Conservation (phyloP, 2,329 filamentous ascomycete species). For the Epichloe bromicola region DNA sequence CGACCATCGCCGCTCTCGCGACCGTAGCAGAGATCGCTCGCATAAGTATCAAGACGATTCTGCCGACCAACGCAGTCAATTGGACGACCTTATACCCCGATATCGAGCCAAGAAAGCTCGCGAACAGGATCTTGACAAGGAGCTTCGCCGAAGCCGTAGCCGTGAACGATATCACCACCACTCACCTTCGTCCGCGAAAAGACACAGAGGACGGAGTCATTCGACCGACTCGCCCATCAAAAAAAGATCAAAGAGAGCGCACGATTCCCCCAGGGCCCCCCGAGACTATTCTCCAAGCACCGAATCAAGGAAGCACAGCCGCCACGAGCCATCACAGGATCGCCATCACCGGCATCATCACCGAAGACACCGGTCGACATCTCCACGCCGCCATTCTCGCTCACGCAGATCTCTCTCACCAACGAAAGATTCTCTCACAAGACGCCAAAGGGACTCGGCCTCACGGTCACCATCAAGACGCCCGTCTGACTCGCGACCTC, state of each 20-base stretch:
- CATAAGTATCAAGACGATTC: slow-evolving; percentile 15
- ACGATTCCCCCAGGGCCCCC: slow-evolving; percentile 24
- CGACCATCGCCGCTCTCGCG: slow-evolving; percentile 25
- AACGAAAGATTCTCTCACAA: slow-evolving; percentile 10
- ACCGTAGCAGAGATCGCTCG: slow-evolving; percentile 23
- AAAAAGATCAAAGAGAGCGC: slow-evolving; percentile 26
- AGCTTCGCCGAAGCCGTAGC: slow-evolving; percentile 22
- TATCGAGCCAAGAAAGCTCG: slow-evolving; percentile 21
- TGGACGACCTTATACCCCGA: slow-evolving; percentile 25
- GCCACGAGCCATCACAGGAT: slow-evolving; percentile 19
- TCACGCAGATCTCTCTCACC: slow-evolving; percentile 17
- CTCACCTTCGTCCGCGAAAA: slow-evolving; percentile 27
- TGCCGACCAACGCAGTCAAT: slow-evolving; percentile 16
- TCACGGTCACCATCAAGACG: slow-evolving; percentile 14
- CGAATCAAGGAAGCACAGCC: slow-evolving; percentile 17
- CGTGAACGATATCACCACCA: slow-evolving; percentile 19
- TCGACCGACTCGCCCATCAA: slow-evolving; percentile 23
- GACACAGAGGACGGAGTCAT: slow-evolving; percentile 29
- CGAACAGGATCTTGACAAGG: slow-evolving; percentile 17
- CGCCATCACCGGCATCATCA: slow-evolving; percentile 13
- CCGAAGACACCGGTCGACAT: slow-evolving; percentile 7
- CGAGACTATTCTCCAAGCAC: slow-evolving; percentile 27
- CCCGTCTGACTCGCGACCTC: neutral
- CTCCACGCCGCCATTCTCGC: slow-evolving; percentile 18
- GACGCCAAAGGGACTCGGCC: slow-evolving; percentile 12